phyloP scores from a whole-genome alignment of 768 basidiomycete species.

The Fibroporia radiculosa region DNA sequence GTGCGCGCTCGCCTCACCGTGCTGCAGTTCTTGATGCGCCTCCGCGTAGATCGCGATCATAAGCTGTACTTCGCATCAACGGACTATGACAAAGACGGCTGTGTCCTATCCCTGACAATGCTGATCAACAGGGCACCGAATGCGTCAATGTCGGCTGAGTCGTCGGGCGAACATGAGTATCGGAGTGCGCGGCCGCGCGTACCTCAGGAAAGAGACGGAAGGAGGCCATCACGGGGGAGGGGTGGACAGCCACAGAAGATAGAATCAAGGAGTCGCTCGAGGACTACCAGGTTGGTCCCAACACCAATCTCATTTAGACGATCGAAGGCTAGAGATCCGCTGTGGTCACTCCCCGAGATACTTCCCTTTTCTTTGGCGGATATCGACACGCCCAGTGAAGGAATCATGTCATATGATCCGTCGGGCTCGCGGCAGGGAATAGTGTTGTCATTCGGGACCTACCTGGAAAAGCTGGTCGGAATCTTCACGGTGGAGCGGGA shows the following conservation, averaged over 20 bases:
- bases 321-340: slow-evolving; percentile 32
- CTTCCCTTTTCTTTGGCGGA: slow-evolving; percentile 48
- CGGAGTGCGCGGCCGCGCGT: slow-evolving; percentile 41
- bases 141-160: slow-evolving; percentile 15
- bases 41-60: slow-evolving; percentile 88
- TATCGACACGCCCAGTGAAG: slow-evolving; percentile 58
- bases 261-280: slow-evolving; percentile 53
- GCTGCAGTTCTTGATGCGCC: slow-evolving; percentile 81
- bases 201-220: slow-evolving; percentile 44
- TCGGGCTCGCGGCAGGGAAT: slow-evolving; percentile 28
- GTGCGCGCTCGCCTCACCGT: slow-evolving; percentile 58
- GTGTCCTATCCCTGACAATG: slow-evolving; percentile 49
- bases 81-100: slow-evolving; percentile 48
- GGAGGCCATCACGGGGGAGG: slow-evolving; percentile 45
- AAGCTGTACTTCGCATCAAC: slow-evolving; percentile 61
- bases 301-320: slow-evolving; percentile 10
- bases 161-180: slow-evolving; percentile 24
- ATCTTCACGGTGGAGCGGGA: slow-evolving; percentile 71
- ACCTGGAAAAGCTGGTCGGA: slow-evolving; percentile 53
- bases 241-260: slow-evolving; percentile 36
- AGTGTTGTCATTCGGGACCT: slow-evolving; percentile 68
- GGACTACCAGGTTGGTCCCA: slow-evolving; percentile 31
- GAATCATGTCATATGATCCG: slow-evolving; percentile 58
- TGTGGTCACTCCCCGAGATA: slow-evolving; percentile 68
- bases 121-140: slow-evolving; percentile 48